Base-by-base conservation (phyloP, 2,329 filamentous ascomycete species). In the Colletotrichum siamense region DNA sequence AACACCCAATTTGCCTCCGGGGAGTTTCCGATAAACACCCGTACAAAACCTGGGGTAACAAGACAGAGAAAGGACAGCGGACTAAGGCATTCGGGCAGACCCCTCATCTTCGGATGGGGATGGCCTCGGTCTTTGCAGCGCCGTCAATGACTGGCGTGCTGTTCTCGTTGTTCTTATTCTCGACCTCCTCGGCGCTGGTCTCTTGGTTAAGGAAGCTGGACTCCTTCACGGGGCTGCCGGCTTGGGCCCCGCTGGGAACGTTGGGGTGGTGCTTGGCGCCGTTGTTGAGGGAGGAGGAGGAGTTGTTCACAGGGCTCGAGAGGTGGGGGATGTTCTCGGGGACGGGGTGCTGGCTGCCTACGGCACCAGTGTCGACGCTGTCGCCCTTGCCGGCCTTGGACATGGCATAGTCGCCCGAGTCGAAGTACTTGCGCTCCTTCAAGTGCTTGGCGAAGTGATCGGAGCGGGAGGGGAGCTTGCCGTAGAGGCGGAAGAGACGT, bases 341-440 rank as follows among this genome's bases (percentile, higher is more conserved):
- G 68, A 96, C 94, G 71, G 97, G 97, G 86, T 99, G 97, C 87
- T 98, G 94, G 82, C 95, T 96, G 82, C 97, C 97, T 82, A 99
- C 95, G 82, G 94, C 94, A 83, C 96, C 98, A 77, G 98, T 95
- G 83, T 98, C 96, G 82, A 97, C 94, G 83, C 97, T 95, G 83
- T 96, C 95, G 85, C 95, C 96, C 89, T 99, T 99, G 87, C 97
- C 97, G 76, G 97, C 97, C 89, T 98, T 98, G 86, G 95, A 96
- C 88, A 98, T 95, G 83, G 96, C 96, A 83, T 98, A 98, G 88
- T 98, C 96, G 83, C 96, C 96, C 77, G 95, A 97, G 89, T 98
- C 96, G 87, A 98, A 98, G 89, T 98, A 98, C 89, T 98, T 99
- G 89, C 97, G 96, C 86, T 99, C 97, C 91, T 98, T 98, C 84